Base-by-base conservation (phyloP, 2,329 filamentous ascomycete genomes). In the Ophiocordyceps robertsii region DNA sequence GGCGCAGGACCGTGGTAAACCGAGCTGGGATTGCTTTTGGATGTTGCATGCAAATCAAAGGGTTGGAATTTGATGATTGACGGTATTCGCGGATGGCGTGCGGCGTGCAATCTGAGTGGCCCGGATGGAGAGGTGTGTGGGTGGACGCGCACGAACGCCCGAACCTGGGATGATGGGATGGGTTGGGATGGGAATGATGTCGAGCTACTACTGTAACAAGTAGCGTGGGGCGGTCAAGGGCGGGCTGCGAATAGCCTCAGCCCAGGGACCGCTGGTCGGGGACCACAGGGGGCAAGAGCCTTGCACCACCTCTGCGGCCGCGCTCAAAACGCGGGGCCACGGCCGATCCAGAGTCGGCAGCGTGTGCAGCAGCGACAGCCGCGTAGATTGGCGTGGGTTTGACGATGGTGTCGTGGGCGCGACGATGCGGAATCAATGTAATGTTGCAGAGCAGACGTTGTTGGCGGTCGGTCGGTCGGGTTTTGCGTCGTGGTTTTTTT, bases 381-480 rank as follows among this genome's bases (percentile, higher is more conserved):
- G 58, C 56, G 60, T 54, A 56, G 49, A 60, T 62, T 59, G 54
- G 56, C 50, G 49, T 39, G 44, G 38, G 49, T 65, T 61, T 62
- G 47, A 47, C 44, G 60, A 65, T 64, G 59, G 47, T 50, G 55
- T 48, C 44, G 56, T 53, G 52, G 50, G 43, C 41, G 50, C 49
- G 56, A 57, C 43, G 53, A 58, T 58, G 58, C 49, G 50, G 53
- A 57, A 62, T 62, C 56, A 66, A 71, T 70, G 67, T 49, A 55
- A 50, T 52, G 17, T 9, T 27, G 24, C 24, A 27, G 24, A 27
- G 6, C 24, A 27, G 24, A 9, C 24, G 24, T 19, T n/a, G n/a
- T 35, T n/a, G 32, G 32, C 33, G 2, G 33, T 10, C 16, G 16
- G 33, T 36, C 33, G 33, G 17, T 36, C 33, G 33, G 33, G 13